Conservation (phyloP, 108 stramenopile genomes). For the Skeletonema costatum region DNA sequence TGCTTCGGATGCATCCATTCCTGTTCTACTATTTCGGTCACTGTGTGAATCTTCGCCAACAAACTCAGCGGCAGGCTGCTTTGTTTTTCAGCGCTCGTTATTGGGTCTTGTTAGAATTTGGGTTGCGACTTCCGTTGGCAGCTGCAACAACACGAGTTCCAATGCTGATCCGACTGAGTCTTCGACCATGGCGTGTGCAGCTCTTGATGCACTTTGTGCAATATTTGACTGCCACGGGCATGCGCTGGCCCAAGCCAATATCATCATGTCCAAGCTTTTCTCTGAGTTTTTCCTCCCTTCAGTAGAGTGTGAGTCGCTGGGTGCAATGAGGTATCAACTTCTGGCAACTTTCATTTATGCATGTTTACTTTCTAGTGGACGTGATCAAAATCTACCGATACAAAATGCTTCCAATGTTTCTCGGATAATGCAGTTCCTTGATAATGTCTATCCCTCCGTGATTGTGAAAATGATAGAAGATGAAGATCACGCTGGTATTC, state of each 20-base stretch:
- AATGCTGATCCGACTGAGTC: not conserved
- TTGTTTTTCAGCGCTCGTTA: constrained; percentile 30
- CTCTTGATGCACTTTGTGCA: constrained; percentile 22
- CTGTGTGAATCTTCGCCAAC: constrained; percentile 21
- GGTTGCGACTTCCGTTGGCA: constrained; percentile 30
- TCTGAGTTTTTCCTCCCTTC: constrained; percentile 45
- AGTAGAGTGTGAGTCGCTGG: constrained; percentile 4
- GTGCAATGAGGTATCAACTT: constrained; percentile 32
- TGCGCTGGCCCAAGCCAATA: constrained; percentile 4
- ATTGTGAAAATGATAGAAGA: constrained; percentile 36
- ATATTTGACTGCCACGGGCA: constrained; percentile 10
- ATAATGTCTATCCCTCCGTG: constrained; percentile 23
- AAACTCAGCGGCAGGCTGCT: constrained; percentile 8
- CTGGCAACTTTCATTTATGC: constrained; percentile 33
- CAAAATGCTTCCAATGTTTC: constrained; percentile 26
- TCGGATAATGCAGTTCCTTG: constrained; percentile 36
- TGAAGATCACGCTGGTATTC: constrained; percentile 43
- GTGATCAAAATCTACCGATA: constrained; percentile 9
- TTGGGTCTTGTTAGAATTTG: constrained; percentile 37
- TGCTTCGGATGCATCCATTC: constrained; percentile 11
- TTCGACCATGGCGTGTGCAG: constrained; percentile 17
- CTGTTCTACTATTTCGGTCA: constrained; percentile 19
- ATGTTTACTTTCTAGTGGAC: constrained; percentile 19
- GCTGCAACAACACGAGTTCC: not conserved
- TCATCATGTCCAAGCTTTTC: constrained; percentile 25